These are phyloP conservation scores for Wickerhamomyces kurtzmanii DNA, from an alignment of 805 yeast species.

Conservation along the genomic window DNA sequence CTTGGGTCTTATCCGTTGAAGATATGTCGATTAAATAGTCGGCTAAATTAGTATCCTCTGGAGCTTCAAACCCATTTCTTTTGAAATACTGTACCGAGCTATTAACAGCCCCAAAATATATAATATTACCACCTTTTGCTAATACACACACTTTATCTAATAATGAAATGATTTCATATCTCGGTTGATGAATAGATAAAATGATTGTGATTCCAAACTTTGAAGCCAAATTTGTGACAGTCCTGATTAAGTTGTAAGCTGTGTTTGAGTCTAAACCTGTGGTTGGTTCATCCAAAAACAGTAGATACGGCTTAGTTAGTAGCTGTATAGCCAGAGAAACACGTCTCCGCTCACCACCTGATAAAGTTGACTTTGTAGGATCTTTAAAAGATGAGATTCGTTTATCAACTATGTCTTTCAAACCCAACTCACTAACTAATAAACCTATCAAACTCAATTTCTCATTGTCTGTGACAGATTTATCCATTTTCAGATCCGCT, in stretches of 20 bases:
- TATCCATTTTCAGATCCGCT: conserved; percentile 59
- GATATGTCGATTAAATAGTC: conserved; percentile 40
- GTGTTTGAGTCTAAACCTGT: conserved; percentile 80
- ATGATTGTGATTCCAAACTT: conserved; percentile 60
- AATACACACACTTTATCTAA: conserved; percentile 63
- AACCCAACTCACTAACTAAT: conserved; percentile 52
- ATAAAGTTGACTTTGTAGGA: conserved; percentile 42
- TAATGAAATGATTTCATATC: conserved; percentile 62
- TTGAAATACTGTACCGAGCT: conserved; percentile 42
- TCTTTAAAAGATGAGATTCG: conserved; percentile 54
- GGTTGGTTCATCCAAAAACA: conserved; percentile 83
- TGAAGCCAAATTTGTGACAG: conserved; percentile 47
- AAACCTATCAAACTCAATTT: conserved; percentile 44
- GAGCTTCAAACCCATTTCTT: conserved; percentile 27
- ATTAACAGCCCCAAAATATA: too few species aligned
- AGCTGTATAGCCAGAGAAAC: conserved; percentile 72
- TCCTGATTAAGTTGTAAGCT: conserved; percentile 52
- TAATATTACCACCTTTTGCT: conserved; percentile 63
- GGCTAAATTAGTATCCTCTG: conserved; percentile 39
- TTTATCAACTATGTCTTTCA: conserved; percentile 53
- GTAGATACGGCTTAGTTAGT: conserved; percentile 62
- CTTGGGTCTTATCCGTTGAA: conserved; percentile 33
- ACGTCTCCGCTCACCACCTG: conserved; percentile 82
- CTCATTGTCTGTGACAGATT: conserved; percentile 30
- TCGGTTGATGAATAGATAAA: conserved; percentile 76